Evolutionary conservation across 2,329 filamentous ascomycete species (phyloP).

Genomic region (Stagonosporopsis vannaccii): DNA sequence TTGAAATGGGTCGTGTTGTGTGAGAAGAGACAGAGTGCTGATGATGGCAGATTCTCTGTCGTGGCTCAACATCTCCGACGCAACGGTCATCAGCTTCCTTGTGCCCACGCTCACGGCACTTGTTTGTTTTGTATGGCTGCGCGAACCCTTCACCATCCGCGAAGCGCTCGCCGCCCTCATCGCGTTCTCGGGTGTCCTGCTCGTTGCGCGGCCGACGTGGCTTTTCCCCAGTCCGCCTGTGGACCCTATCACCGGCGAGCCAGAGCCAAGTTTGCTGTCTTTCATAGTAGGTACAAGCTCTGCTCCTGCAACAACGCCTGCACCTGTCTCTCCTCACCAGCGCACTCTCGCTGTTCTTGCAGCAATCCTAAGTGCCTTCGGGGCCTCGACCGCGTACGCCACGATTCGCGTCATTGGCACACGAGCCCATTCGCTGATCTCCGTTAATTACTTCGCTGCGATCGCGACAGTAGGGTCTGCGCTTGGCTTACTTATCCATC

Average conservation of each 20-base stretch:
- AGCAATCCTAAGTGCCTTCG: slow-evolving; percentile 76
- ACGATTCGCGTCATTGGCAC: slow-evolving; percentile 80
- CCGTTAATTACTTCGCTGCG: slow-evolving; percentile 79
- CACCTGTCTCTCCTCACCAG: slow-evolving; percentile 62
- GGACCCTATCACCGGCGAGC: slow-evolving; percentile 42
- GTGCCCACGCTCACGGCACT: slow-evolving; percentile 78
- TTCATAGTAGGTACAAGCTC: neutral
- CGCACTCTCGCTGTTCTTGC: slow-evolving; percentile 72
- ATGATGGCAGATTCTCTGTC: slow-evolving; percentile 62
- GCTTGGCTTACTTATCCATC: slow-evolving; percentile 62
- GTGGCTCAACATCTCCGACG: slow-evolving; percentile 83
- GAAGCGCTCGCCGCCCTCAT: slow-evolving; percentile 78
- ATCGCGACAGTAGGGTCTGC: slow-evolving; percentile 71
- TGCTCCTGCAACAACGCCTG: slow-evolving; percentile 10
- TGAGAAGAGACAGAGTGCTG: neutral
- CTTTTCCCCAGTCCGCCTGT: slow-evolving; percentile 52
- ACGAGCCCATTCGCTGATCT: slow-evolving; percentile 78
- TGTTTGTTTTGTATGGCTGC: slow-evolving; percentile 75
- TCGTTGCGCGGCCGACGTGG: slow-evolving; percentile 76
- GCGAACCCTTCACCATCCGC: slow-evolving; percentile 77
- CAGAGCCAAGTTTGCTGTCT: slow-evolving; percentile 26
- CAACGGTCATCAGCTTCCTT: slow-evolving; percentile 86
- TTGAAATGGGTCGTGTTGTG: neutral
- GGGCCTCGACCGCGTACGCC: slow-evolving; percentile 74
- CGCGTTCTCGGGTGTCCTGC: slow-evolving; percentile 76